Percentiles rank a stretch among this genome's conserved stretches.
Evolutionary conservation across 192 early-diverging fungal species (phyloP).

Genomic region (Podila minutissima): DNA sequence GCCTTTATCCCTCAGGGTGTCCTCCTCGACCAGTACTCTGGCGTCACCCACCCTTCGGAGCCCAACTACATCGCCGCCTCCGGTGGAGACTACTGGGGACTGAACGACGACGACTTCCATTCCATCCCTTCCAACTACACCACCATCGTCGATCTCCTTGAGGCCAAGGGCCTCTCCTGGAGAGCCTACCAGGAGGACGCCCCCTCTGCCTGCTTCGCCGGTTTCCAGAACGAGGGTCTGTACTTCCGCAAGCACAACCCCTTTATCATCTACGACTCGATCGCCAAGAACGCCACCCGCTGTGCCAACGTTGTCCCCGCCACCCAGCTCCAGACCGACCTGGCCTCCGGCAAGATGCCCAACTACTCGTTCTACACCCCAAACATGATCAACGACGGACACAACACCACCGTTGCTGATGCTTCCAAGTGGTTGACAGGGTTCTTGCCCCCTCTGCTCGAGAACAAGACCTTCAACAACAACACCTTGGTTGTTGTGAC

Average conservation of each 20-base stretch:
- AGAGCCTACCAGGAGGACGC: slow-evolving; percentile 72
- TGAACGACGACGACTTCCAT: slow-evolving; percentile 55
- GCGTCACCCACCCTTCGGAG: slow-evolving; percentile 72
- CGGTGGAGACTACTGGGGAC: slow-evolving; percentile 62
- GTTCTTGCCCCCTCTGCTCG: slow-evolving; percentile 63
- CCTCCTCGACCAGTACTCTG: slow-evolving; percentile 68
- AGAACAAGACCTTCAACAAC: slow-evolving; percentile 54
- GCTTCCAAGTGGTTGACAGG: slow-evolving; percentile 62
- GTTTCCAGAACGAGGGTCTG: slow-evolving; percentile 26
- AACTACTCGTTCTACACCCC: slow-evolving; percentile 58
- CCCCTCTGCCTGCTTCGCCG: slow-evolving; percentile 60
- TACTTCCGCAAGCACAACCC: slow-evolving; percentile 83
- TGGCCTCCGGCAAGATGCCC: slow-evolving; percentile 27
- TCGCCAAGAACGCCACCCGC: slow-evolving; percentile 61
- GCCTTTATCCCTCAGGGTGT: slow-evolving; percentile 50
- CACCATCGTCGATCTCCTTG: slow-evolving; percentile 65
- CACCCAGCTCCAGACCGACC: slow-evolving; percentile 64
- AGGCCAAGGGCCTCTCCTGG: slow-evolving; percentile 68
- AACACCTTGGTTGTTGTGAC: slow-evolving; percentile 55
- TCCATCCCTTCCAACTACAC: slow-evolving; percentile 53
- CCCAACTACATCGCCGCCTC: slow-evolving; percentile 80
- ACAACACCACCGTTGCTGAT: slow-evolving; percentile 57
- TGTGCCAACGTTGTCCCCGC: slow-evolving; percentile 71
- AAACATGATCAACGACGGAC: slow-evolving; percentile 66
- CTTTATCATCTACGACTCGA: slow-evolving; percentile 71